Base-by-base conservation (phyloP, 768 basidiomycete genomes). In the Lentinula boryana region DNA sequence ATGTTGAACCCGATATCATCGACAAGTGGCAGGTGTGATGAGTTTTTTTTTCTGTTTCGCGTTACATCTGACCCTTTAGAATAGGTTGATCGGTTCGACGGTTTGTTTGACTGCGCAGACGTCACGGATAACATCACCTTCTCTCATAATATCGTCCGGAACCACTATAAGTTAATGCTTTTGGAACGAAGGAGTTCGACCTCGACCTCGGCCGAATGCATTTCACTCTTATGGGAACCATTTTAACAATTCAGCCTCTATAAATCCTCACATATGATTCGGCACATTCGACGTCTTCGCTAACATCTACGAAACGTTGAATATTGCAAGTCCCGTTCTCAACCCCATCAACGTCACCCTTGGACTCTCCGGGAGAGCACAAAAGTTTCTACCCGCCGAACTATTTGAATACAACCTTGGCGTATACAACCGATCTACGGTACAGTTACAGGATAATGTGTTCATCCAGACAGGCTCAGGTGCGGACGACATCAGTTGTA, bases 101-200 rank as follows among this genome's bases (percentile, higher is more conserved):
- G 63, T 15, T 50, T 66, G 6, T 66, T 66, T 33, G 65, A 66
- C 36, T 61, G 59, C 33, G 65, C 64, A 56, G 65, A 66, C 33
- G 65, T 62, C 7, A 58, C 61, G 31, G 65, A 66, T 60, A 66
- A 66, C 41, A 57, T 66, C 15, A 66, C 65, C 3, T 66, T 66
- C 48, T 66, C 65, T 18, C 65, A 66, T 49, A 63, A 66, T 48
- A 63, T 64, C 44, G 60, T 66, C 27, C 63, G 60, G 6, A 66
- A 66, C 40, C 65, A 66, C 48, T 63, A 65, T 41, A 67, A 64
- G 40, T 67, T 62, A 5, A 56, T 66, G 33, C 48, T 66, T 15
- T 54, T 62, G 21, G 62, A 18, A 63, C 64, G 15, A 66, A 64
- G 36, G 63, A 66, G 41, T 58, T 63, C 13, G 56, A 58, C 56